A percentile compares a stretch with the other conserved stretches of the same genome.
phyloP scores from a whole-genome alignment of 345 rosid species.

The Camelina neglecta region DNA sequence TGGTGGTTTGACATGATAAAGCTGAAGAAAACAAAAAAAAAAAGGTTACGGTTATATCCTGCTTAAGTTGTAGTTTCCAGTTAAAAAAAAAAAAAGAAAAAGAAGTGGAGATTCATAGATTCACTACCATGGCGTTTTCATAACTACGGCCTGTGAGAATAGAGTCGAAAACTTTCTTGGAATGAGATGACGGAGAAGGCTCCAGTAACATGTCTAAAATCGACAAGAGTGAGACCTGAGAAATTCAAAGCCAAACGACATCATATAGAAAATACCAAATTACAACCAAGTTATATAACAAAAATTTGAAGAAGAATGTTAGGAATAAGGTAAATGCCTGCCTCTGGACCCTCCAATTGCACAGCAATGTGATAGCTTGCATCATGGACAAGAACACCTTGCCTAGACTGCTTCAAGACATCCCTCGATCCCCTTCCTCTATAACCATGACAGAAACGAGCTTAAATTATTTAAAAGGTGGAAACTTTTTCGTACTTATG shows the following conservation, averaged over 20 bases:
- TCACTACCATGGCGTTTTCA: slow-evolving; percentile 70
- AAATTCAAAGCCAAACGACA: slow-evolving; percentile 8
- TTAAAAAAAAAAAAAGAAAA: neutral
- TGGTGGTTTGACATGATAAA: slow-evolving; percentile 67
- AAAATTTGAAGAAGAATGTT: neutral
- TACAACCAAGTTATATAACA: neutral
- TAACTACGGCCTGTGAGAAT: slow-evolving; percentile 64
- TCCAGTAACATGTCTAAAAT: slow-evolving; percentile 58
- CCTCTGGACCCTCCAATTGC: slow-evolving; percentile 85
- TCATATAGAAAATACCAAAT: slow-evolving; percentile 12
- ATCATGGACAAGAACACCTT: slow-evolving; percentile 77
- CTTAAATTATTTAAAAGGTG: neutral
- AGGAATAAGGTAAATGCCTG: slow-evolving; percentile 47
- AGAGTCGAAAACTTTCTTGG: slow-evolving; percentile 47
- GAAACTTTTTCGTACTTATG: neutral
- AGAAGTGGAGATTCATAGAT: neutral
- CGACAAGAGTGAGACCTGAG: slow-evolving; percentile 68
- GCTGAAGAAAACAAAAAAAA: slow-evolving; percentile 51
- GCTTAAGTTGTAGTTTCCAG: neutral
- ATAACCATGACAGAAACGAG: slow-evolving; percentile 41
- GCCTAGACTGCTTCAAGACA: slow-evolving; percentile 66
- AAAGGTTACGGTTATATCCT: neutral
- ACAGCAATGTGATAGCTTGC: slow-evolving; percentile 67
- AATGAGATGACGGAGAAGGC: slow-evolving; percentile 58
- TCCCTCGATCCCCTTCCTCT: slow-evolving; percentile 96